Conservation (phyloP, 345 rosid genomes). For the Trapa incisa region DNA sequence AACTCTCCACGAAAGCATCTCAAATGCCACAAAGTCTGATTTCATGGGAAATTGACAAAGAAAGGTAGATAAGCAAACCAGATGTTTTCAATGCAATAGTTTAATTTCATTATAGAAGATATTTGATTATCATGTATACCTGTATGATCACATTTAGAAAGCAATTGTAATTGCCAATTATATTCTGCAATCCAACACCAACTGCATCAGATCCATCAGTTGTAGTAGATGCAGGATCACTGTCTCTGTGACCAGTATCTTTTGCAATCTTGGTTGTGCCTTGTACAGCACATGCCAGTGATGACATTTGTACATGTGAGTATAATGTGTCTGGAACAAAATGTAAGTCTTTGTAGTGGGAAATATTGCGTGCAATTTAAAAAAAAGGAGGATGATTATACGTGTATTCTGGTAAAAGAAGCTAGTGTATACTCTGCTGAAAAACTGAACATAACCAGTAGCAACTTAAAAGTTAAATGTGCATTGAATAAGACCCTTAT, state of each 20-base stretch:
- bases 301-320: conserved; percentile 34
- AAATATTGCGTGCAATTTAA: neutral
- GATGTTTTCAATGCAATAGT: too few relatives aligned
- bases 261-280: conserved; percentile 20
- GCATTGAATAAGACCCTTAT: too few relatives aligned
- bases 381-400: too few relatives aligned
- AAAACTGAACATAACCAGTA: too few relatives aligned
- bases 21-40: conserved; percentile 90
- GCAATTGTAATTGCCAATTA: conserved; percentile 92
- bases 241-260: conserved; percentile 16
- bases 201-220: conserved; percentile 27
- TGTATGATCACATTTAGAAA: conserved; percentile 94
- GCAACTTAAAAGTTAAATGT: too few relatives aligned
- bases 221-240: conserved; percentile 20
- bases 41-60: conserved; percentile 10
- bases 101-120: too few relatives aligned
- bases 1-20: conserved; percentile 67
- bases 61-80: neutral
- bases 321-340: conserved; percentile 43
- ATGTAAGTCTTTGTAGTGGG: neutral
- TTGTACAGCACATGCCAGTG: conserved; percentile 18
- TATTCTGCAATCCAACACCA: conserved; percentile 86
- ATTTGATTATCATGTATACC: conserved; percentile 24
- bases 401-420: too few relatives aligned
- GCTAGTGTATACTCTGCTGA: too few relatives aligned